Conservation (phyloP, 2,329 filamentous ascomycete species). For the Cucurbitaria berberidis region DNA sequence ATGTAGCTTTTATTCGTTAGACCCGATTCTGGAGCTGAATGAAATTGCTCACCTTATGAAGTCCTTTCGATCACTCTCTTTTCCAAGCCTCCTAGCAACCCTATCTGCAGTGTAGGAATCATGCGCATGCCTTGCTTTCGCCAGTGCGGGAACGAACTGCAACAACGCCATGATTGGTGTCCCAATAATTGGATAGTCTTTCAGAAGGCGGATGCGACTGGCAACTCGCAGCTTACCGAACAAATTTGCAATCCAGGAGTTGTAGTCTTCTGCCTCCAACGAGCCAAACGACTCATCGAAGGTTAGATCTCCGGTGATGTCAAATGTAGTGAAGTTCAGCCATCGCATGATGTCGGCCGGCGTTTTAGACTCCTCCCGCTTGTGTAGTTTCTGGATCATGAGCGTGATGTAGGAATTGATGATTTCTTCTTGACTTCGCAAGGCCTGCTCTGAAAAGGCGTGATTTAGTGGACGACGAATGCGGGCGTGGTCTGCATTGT, state of each 20-base stretch:
- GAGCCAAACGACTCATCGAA: conserved; percentile 39
- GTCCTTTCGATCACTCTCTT: conserved; percentile 25
- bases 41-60: conserved; percentile 15
- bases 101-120: conserved; percentile 17
- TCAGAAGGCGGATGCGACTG: conserved; percentile 9
- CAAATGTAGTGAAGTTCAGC: conserved; percentile 32
- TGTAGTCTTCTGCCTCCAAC: conserved; percentile 22
- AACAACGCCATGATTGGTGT: conserved; percentile 7
- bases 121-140: conserved; percentile 10
- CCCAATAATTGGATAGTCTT: conserved; percentile 16
- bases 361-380: conserved; percentile 3
- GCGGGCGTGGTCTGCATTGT: conserved; percentile 17
- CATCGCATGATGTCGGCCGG: conserved; percentile 20
- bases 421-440: conserved; percentile 23
- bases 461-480: conserved; percentile 22
- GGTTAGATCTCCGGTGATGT: conserved; percentile 35
- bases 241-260: conserved; percentile 27
- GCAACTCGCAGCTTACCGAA: conserved; percentile 16
- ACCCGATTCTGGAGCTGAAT: background rate
- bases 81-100: conserved; percentile 16
- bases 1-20: conserved; percentile 16
- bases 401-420: conserved; percentile 23
- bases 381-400: conserved; percentile 16
- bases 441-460: conserved; percentile 22
- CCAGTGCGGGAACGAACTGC: conserved; percentile 10